Evolutionary conservation across 306 rosid genomes (phyloP).

Genomic region (Rosa multiflora): DNA sequence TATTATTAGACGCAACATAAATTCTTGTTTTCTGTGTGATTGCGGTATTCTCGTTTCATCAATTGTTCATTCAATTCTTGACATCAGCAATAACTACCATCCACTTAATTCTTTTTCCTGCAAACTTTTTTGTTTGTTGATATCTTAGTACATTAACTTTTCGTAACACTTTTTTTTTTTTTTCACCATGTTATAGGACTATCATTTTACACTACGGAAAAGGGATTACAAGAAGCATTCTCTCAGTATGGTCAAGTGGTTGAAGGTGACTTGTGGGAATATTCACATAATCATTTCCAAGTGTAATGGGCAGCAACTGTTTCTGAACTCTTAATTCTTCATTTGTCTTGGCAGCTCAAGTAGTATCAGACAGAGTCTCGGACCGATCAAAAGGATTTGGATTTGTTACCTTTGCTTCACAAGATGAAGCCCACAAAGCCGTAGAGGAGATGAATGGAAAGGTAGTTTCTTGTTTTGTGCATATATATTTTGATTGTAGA

Average conservation of each 20-base stretch:
- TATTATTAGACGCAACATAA: neutral
- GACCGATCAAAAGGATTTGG: constrained; percentile 90
- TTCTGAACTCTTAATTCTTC: constrained; percentile 19
- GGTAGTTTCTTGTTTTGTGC: constrained; percentile 32
- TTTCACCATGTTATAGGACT: constrained; percentile 49
- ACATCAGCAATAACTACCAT: neutral
- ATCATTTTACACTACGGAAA: constrained; percentile 64
- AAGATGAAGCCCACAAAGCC: constrained; percentile 78
- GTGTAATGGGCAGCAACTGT: neutral
- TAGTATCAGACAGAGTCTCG: constrained; percentile 67
- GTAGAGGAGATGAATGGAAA: constrained; percentile 76
- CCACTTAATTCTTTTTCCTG: neutral
- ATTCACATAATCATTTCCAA: constrained; percentile 12
- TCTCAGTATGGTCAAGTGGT: constrained; percentile 78
- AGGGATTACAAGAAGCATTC: constrained; percentile 73
- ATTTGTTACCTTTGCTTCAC: constrained; percentile 81
- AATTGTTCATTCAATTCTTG: neutral
- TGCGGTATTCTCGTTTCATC: neutral
- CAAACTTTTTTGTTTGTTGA: neutral
- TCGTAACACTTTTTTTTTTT: neutral
- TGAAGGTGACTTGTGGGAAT: constrained; percentile 54
- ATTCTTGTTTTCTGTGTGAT: neutral
- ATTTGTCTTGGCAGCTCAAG: constrained; percentile 57
- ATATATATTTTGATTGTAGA: neutral
- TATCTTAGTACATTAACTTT: neutral